phyloP scores from a whole-genome alignment of 345 rosid species.

The Gossypium thurberi region DNA sequence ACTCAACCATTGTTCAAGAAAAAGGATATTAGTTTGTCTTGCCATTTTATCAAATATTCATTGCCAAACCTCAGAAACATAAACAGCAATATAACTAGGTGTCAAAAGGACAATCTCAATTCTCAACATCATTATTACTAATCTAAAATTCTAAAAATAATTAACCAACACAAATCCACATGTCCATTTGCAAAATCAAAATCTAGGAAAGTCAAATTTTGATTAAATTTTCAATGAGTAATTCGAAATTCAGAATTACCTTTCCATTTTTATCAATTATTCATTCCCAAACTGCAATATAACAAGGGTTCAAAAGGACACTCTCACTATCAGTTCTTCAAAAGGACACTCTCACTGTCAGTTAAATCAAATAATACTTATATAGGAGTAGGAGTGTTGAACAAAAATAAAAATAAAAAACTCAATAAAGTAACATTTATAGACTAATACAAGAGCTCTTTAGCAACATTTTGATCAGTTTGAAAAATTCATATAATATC shows the following conservation, averaged over 20 bases:
- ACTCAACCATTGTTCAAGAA: slow-evolving; percentile 37
- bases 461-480: too few relatives aligned
- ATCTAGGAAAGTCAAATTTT: neutral
- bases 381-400: too few relatives aligned
- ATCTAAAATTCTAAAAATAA: too few relatives aligned
- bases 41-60: slow-evolving; percentile 38
- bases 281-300: slow-evolving; percentile 4
- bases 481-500: too few relatives aligned
- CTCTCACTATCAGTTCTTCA: neutral
- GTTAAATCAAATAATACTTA: too few relatives aligned
- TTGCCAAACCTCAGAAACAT: neutral
- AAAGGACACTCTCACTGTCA: too few relatives aligned
- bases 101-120: neutral
- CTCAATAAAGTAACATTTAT: too few relatives aligned
- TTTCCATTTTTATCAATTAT: too few relatives aligned
- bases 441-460: too few relatives aligned
- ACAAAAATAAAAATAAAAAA: too few relatives aligned
- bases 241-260: neutral
- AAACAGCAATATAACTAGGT: slow-evolving; percentile 3
- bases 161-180: neutral
- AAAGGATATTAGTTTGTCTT: slow-evolving; percentile 40
- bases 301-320: slow-evolving; percentile 6
- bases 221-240: neutral
- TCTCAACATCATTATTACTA: neutral
- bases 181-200: neutral